Evolutionary conservation across 169 alveolate species (phyloP).

Genomic region (Eimeria tenella): DNA sequence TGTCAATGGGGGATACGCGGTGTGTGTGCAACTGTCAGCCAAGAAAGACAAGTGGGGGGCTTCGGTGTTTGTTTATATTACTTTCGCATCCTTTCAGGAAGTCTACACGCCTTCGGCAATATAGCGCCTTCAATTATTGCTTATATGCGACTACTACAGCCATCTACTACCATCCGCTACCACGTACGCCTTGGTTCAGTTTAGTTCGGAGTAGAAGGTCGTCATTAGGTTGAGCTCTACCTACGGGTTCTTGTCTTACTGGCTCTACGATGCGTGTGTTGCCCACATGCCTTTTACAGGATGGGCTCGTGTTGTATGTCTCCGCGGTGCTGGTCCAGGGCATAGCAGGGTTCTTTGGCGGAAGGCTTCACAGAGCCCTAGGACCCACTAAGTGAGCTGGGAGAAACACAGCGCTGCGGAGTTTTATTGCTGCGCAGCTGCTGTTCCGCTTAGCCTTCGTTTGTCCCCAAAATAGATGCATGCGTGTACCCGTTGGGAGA

Average conservation of each 20-base stretch:
- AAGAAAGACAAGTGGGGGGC: background rate
- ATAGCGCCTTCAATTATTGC: conserved; percentile 63
- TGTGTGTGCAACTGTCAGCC: background rate
- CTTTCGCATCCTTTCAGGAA: conserved; percentile 3
- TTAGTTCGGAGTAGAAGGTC: background rate
- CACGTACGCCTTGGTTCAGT: background rate
- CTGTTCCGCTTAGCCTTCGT: background rate
- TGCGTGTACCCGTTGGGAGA: background rate
- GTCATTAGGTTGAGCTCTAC: background rate
- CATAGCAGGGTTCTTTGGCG: conserved; percentile 65
- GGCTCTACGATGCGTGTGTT: background rate
- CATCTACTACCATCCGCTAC: conserved; percentile 37
- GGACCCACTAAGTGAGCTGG: conserved; percentile 59
- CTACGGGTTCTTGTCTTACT: background rate
- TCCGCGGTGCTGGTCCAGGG: conserved; percentile 57
- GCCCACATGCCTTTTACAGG: background rate
- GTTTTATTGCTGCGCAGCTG: too few relatives aligned
- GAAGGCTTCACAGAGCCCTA: conserved; percentile 49
- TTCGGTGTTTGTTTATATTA: background rate
- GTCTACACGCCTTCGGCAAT: conserved; percentile 67
- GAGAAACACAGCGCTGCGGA: too few relatives aligned
- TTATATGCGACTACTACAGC: conserved; percentile 68
- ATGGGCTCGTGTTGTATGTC: conserved; percentile 52
- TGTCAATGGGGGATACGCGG: background rate
- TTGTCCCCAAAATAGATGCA: background rate